Evolutionary conservation across 441 rosid genomes (phyloP).

Genomic region (Eruca vesicaria): DNA sequence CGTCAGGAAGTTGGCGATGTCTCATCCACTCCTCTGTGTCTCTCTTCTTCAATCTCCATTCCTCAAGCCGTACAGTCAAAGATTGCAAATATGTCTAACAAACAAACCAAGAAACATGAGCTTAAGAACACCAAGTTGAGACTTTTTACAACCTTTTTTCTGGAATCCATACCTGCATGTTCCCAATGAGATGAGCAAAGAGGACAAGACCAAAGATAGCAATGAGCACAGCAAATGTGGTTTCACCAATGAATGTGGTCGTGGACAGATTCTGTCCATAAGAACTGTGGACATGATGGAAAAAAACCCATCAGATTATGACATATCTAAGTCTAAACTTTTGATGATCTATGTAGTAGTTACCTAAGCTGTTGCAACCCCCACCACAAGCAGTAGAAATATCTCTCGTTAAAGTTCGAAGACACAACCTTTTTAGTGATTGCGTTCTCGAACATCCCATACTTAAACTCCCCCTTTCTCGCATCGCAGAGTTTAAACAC

Average conservation of each 20-base stretch:
- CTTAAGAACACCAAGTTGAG: not conserved
- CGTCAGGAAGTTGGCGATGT: slow-evolving; percentile 94
- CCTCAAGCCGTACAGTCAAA: slow-evolving; percentile 85
- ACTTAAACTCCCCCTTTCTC: slow-evolving; percentile 41
- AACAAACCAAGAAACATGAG: slow-evolving; percentile 22
- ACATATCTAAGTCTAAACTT: not conserved
- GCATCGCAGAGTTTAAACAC: slow-evolving; percentile 71
- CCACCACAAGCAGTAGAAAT: slow-evolving; percentile 97
- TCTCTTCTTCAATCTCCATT: slow-evolving; percentile 91
- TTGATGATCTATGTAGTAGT: slow-evolving; percentile 1
- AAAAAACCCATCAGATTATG: slow-evolving; percentile 10
- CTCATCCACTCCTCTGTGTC: slow-evolving; percentile 98
- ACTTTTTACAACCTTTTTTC: not conserved
- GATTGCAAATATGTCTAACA: slow-evolving; percentile 88
- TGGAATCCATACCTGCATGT: slow-evolving; percentile 73
- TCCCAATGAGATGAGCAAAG: slow-evolving; percentile 93
- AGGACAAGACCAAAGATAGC: slow-evolving; percentile 86
- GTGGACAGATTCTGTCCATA: slow-evolving; percentile 91
- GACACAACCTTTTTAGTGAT: slow-evolving; percentile 64
- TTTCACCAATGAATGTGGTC: slow-evolving; percentile 86
- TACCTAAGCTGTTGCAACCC: slow-evolving; percentile 94
- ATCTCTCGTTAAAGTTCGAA: slow-evolving; percentile 59
- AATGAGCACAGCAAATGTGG: slow-evolving; percentile 78
- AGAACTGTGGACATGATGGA: slow-evolving; percentile 53
- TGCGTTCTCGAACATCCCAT: slow-evolving; percentile 77